Percentiles rank a stretch among this genome's conserved stretches.
Evolutionary conservation across 2,329 filamentous ascomycete species (phyloP).

Genomic region (Fusarium compactum): DNA sequence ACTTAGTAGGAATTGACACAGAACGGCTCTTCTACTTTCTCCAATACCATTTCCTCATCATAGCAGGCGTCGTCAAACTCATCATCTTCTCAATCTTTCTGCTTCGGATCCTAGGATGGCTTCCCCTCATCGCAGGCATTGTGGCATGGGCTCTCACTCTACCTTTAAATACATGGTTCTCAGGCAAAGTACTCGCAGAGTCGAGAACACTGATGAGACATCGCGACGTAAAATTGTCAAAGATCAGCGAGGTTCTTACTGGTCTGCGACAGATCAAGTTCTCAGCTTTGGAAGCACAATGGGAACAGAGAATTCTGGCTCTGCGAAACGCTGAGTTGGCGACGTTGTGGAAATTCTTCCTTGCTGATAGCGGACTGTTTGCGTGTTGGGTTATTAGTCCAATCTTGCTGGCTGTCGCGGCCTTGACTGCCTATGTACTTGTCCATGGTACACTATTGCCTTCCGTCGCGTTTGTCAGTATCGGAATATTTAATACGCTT

Average conservation of each 20-base stretch:
- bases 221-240: conserved; percentile 77
- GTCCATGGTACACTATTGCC: conserved; percentile 72
- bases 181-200: conserved; percentile 71
- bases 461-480: conserved; percentile 82
- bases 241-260: conserved; percentile 79
- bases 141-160: conserved; percentile 71
- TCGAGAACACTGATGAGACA: conserved; percentile 79
- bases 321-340: conserved; percentile 73
- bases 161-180: conserved; percentile 75
- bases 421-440: conserved; percentile 75
- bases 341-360: conserved; percentile 74
- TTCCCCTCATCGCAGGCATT: conserved; percentile 73
- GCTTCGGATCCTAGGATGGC: conserved; percentile 76
- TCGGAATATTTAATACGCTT: conserved; percentile 77
- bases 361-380: conserved; percentile 71
- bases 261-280: conserved; percentile 88
- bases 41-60: conserved; percentile 74
- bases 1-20: conserved; percentile 79
- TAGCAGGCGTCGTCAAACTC: conserved; percentile 41
- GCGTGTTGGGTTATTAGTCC: conserved; percentile 79
- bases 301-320: conserved; percentile 74
- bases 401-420: conserved; percentile 76
- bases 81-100: conserved; percentile 74
- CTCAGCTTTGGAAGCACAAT: conserved; percentile 77
- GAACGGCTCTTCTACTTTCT: conserved; percentile 76